These are phyloP conservation scores for Sclerotinia nivalis DNA, from an alignment of 2,329 filamentous ascomycete species.

Conservation along the genomic window DNA sequence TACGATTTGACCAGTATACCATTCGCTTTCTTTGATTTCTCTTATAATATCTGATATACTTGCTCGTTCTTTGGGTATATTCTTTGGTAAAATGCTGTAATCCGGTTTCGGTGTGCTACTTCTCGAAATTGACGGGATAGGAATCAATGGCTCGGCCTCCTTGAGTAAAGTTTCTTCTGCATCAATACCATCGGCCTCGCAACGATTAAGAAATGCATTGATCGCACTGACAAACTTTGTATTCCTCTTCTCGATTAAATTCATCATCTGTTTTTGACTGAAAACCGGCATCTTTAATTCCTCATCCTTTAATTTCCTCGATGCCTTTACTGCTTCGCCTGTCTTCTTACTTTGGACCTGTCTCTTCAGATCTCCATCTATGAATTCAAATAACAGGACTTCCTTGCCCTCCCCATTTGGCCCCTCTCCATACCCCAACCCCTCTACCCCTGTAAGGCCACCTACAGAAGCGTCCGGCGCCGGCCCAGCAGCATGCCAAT, in stretches of 20 bases:
- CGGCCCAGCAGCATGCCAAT: slow-evolving; percentile 52
- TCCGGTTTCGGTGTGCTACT: slow-evolving; percentile 41
- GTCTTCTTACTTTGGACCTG: slow-evolving; percentile 73
- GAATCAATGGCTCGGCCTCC: slow-evolving; percentile 61
- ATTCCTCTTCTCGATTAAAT: slow-evolving; percentile 86
- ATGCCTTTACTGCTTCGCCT: slow-evolving; percentile 68
- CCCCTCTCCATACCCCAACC: slow-evolving; percentile 41
- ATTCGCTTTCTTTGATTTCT: slow-evolving; percentile 77
- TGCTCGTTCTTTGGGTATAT: slow-evolving; percentile 78
- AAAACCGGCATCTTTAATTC: slow-evolving; percentile 89
- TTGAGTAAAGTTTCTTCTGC: slow-evolving; percentile 65
- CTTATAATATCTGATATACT: slow-evolving; percentile 80
- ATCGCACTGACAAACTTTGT: slow-evolving; percentile 77
- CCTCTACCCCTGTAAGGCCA: slow-evolving; percentile 53
- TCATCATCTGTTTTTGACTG: slow-evolving; percentile 88
- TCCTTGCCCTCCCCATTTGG: slow-evolving; percentile 53
- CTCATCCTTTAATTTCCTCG: slow-evolving; percentile 70
- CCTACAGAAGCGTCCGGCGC: slow-evolving; percentile 59
- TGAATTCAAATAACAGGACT: slow-evolving; percentile 86
- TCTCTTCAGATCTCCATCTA: slow-evolving; percentile 86
- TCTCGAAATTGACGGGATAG: slow-evolving; percentile 53
- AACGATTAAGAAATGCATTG: slow-evolving; percentile 74
- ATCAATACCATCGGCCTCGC: slow-evolving; percentile 63
- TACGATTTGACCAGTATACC: slow-evolving; percentile 92
- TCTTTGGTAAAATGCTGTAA: slow-evolving; percentile 58